Evolutionary conservation across 1,284 basidiomycete species (phyloP).

Genomic region (Heterobasidion annosum): DNA sequence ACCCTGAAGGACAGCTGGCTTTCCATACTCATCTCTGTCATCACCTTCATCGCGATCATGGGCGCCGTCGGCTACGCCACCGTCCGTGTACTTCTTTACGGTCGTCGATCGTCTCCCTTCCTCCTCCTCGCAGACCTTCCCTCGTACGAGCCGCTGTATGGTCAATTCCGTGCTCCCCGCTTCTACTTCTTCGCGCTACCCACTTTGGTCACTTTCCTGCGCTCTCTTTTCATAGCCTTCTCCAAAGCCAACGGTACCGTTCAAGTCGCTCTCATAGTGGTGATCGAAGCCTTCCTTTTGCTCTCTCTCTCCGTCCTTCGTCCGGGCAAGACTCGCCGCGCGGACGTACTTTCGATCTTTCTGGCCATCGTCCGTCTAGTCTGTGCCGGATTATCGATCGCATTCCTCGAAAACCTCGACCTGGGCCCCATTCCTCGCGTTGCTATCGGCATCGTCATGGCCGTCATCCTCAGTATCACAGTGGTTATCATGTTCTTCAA

Average conservation of each 20-base stretch:
- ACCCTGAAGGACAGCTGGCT: conserved; percentile 81
- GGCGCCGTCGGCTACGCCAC: conserved; percentile 34
- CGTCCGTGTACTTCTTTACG: conserved; percentile 31
- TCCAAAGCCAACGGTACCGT: conserved; percentile 54
- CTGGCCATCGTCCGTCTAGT: conserved; percentile 55
- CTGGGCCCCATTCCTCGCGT: conserved; percentile 69
- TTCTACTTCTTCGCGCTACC: conserved; percentile 52
- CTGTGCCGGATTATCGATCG: conserved; percentile 54
- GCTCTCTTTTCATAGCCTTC: conserved; percentile 69
- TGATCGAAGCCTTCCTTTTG: conserved; percentile 60
- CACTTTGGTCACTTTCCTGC: conserved; percentile 47
- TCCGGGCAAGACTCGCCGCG: conserved; percentile 47
- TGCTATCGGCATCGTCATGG: conserved; percentile 58
- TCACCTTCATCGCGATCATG: conserved; percentile 53
- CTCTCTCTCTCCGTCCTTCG: conserved; percentile 43
- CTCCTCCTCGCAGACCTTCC: conserved; percentile 19
- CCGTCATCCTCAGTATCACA: conserved; percentile 50
- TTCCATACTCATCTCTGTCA: conserved; percentile 56
- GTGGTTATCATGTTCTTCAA: conserved; percentile 55
- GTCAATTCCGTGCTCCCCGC: conserved; percentile 43
- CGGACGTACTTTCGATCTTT: conserved; percentile 56
- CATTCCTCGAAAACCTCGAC: conserved; percentile 52
- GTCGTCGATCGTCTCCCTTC: conserved; percentile 27
- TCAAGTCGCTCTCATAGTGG: conserved; percentile 65
- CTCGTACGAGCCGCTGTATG: conserved; percentile 42